These are phyloP conservation scores for Typha latifolia DNA, from an alignment of 176 grass and related monocot species.

Conservation along the genomic window DNA sequence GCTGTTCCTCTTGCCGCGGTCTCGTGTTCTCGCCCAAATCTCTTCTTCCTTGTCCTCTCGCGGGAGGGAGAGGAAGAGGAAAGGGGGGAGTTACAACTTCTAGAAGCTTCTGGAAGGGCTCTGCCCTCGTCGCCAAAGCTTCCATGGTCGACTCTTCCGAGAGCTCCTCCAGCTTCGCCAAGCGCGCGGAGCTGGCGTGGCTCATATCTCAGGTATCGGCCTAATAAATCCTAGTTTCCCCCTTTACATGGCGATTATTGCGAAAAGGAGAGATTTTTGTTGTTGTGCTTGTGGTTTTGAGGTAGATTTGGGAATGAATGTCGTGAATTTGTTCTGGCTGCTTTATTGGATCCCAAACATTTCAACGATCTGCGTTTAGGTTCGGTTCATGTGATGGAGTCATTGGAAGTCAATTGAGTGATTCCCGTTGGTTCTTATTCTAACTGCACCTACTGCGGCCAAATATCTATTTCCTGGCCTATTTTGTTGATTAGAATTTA, in stretches of 20 bases:
- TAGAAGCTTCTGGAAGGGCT: slow-evolving; percentile 15
- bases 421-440: too few relatives aligned
- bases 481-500: too few relatives aligned
- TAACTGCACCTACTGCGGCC: too few relatives aligned
- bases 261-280: slow-evolving; percentile 11
- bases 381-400: too few relatives aligned
- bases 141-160: slow-evolving; percentile 55
- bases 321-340: neutral
- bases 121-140: slow-evolving; percentile 29
- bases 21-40: slow-evolving; percentile 11
- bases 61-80: slow-evolving; percentile 1
- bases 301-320: neutral
- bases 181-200: slow-evolving; percentile 71
- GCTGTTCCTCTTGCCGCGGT: slow-evolving; percentile 20
- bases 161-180: slow-evolving; percentile 56
- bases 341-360: too few relatives aligned
- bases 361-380: too few relatives aligned
- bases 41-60: slow-evolving; percentile 1
- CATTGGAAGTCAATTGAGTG: too few relatives aligned
- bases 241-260: neutral
- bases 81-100: neutral
- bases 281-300: neutral
- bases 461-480: too few relatives aligned
- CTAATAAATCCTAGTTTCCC: neutral
- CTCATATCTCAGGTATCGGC: slow-evolving; percentile 73